Conservation (phyloP, 306 rosid genomes). For the Dicorynia guianensis region DNA sequence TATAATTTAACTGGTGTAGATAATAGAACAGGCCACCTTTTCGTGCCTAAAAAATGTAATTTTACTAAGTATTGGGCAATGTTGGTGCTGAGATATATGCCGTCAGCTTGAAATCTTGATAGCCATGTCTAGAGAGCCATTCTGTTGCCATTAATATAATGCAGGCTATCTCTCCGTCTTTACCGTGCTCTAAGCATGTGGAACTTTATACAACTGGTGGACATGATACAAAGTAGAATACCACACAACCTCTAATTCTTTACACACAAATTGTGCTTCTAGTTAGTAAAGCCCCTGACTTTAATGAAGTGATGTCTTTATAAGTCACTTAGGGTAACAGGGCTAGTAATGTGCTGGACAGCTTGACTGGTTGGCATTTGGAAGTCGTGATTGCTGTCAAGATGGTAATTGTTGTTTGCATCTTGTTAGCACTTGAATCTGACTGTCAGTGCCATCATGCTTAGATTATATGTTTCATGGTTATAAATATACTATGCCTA, state of each 20-base stretch:
- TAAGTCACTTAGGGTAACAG: not conserved
- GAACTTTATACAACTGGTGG: not conserved
- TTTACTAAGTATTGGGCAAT: not conserved
- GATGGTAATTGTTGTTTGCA: slow-evolving; percentile 3
- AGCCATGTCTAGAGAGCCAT: slow-evolving; percentile 18
- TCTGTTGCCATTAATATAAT: not conserved
- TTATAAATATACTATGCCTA: not conserved
- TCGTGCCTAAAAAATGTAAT: not conserved
- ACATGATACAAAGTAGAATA: not conserved
- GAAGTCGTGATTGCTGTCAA: not conserved
- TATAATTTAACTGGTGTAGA: not conserved
- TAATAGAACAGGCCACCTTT: not conserved
- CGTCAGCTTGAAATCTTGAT: slow-evolving; percentile 7
- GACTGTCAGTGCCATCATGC: slow-evolving; percentile 23
- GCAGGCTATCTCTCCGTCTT: not conserved
- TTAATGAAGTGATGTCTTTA: not conserved
- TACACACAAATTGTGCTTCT: not conserved
- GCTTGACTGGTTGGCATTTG: not conserved
- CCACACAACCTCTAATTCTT: not conserved
- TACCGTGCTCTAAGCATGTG: not conserved
- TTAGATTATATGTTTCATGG: slow-evolving; percentile 1
- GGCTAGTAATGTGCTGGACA: not conserved
- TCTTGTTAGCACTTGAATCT: slow-evolving; percentile 14
- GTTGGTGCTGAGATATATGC: slow-evolving; percentile 29
- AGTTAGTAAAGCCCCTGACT: not conserved